Conservation (phyloP, 768 basidiomycete species). For the Hypsizygus marmoreus region DNA sequence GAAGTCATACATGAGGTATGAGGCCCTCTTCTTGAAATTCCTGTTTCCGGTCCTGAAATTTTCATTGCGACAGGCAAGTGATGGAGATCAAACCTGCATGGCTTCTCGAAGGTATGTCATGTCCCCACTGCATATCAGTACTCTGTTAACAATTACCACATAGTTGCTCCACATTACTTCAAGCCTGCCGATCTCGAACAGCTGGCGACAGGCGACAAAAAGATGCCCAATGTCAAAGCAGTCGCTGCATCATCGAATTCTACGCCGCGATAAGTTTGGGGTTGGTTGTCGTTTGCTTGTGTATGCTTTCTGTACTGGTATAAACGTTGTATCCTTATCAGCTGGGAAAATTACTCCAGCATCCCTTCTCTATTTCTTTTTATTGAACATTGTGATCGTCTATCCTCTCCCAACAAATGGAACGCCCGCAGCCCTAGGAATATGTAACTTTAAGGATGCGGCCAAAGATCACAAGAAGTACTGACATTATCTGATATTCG, state of each 20-base stretch:
- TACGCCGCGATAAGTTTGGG: constrained; percentile 20
- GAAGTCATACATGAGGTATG: constrained; percentile 92
- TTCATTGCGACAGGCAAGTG: constrained; percentile 59
- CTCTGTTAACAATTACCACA: constrained; percentile 1
- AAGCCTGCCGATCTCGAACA: constrained; percentile 83
- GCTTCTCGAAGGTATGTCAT: constrained; percentile 79
- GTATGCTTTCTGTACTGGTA: constrained; percentile 6
- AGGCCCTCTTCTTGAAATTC: too few relatives aligned
- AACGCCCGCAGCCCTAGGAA: constrained; percentile 25
- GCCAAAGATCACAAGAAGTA: constrained; percentile 7
- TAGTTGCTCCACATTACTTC: constrained; percentile 97
- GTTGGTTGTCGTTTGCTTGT: neutral
- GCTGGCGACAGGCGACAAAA: constrained; percentile 79
- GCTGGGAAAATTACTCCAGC: too few relatives aligned
- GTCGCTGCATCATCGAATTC: constrained; percentile 39
- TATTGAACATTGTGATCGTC: neutral
- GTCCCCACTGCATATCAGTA: constrained; percentile 2
- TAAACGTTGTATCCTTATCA: constrained; percentile 16
- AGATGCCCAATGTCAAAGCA: constrained; percentile 92
- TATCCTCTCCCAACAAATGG: constrained; percentile 32
- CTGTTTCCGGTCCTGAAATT: constrained; percentile 27
- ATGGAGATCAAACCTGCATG: constrained; percentile 98
- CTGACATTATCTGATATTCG: constrained; percentile 74
- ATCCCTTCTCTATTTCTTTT: too few relatives aligned
- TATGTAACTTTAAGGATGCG: neutral